phyloP scores from a whole-genome alignment of 1,139 yeast species.

The Yamadazyma triangularis region DNA sequence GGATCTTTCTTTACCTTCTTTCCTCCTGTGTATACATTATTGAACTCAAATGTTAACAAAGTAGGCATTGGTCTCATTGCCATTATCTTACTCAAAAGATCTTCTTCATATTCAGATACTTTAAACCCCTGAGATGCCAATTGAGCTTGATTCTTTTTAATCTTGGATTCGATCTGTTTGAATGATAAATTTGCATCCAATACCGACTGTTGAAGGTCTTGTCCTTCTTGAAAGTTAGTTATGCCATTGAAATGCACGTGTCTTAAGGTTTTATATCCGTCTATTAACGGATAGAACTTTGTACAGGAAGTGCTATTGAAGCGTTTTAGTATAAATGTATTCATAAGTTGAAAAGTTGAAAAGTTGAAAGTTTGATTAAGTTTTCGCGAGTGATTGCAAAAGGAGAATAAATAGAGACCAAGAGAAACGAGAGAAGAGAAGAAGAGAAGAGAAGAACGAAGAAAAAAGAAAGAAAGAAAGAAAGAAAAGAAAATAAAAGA shows the following conservation, averaged over 20 bases:
- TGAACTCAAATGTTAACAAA: constrained; percentile 73
- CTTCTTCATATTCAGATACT: constrained; percentile 44
- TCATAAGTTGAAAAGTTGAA: no score
- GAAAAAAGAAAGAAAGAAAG: no score
- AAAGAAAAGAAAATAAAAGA: no score
- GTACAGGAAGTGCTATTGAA: constrained; percentile 7
- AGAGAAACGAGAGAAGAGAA: no score
- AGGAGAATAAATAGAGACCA: no score
- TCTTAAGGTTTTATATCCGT: constrained; percentile 39
- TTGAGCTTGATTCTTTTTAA: constrained; percentile 33
- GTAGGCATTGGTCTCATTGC: constrained; percentile 59
- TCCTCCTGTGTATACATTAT: constrained; percentile 87
- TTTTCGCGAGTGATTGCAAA: no score
- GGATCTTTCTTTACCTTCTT: constrained; percentile 61
- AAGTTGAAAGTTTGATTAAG: no score
- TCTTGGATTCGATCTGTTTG: constrained; percentile 52
- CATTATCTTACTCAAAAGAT: constrained; percentile 38
- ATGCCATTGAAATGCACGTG: constrained; percentile 62
- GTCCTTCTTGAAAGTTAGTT: constrained; percentile 56
- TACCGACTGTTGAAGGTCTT: constrained; percentile 55
- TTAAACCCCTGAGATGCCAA: constrained; percentile 36
- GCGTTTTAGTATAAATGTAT: neutral
- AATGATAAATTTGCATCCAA: constrained; percentile 60
- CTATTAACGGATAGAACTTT: constrained; percentile 28
- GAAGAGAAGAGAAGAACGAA: no score